These are phyloP conservation scores for Globisporangium radiosum DNA, from an alignment of 352 stramenopile genomes.

Conservation along the genomic window DNA sequence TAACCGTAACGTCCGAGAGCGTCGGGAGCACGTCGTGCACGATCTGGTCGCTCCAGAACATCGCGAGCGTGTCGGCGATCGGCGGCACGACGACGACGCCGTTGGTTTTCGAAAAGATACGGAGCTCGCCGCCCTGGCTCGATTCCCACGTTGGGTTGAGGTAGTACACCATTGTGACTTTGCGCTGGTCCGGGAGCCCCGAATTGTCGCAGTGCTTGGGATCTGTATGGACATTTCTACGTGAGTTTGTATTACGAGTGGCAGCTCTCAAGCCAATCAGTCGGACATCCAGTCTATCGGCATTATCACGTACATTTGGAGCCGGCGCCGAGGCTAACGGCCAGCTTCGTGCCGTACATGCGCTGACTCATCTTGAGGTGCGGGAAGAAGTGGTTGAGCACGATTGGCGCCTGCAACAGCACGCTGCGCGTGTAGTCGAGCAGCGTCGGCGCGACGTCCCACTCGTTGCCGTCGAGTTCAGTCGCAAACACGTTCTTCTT, in stretches of 20 bases:
- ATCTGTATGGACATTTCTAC: constrained; percentile 14
- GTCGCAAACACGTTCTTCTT: constrained; percentile 47
- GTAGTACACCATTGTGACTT: constrained; percentile 75
- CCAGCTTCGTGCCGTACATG: constrained; percentile 41
- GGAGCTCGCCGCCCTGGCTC: constrained; percentile 43
- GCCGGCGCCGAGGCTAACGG: constrained; percentile 38
- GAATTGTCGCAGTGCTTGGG: constrained; percentile 52
- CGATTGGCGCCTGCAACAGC: constrained; percentile 32
- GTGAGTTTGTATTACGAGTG: not conserved
- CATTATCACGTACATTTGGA: constrained; percentile 29
- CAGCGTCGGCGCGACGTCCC: constrained; percentile 38
- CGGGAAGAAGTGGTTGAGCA: constrained; percentile 45
- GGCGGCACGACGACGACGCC: constrained; percentile 52
- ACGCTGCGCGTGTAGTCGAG: constrained; percentile 49
- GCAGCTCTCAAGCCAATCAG: not conserved
- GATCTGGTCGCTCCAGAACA: constrained; percentile 85
- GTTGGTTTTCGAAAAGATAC: constrained; percentile 32
- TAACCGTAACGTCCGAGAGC: constrained; percentile 23
- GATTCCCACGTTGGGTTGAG: constrained; percentile 59
- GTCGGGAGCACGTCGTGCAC: constrained; percentile 80
- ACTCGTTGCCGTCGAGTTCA: constrained; percentile 41
- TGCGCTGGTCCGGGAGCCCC: constrained; percentile 39
- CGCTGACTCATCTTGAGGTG: constrained; percentile 38
- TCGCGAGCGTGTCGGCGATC: constrained; percentile 63
- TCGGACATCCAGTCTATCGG: not conserved